Base-by-base conservation (phyloP, 371 early-diverging fungal genomes). In the Smittium mucronatum region DNA sequence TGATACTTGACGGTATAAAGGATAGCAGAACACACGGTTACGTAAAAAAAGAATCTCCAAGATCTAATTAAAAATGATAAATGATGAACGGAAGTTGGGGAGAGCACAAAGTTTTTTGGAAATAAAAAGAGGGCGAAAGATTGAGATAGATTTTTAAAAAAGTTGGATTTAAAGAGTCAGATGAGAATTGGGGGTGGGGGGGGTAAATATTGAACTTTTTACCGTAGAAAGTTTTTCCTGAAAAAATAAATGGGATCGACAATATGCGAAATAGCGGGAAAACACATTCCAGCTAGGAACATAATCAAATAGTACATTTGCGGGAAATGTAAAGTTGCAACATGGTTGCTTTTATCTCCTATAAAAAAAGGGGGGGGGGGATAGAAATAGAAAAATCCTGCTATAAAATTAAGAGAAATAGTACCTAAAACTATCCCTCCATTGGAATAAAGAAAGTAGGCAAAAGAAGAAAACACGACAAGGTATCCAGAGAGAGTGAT, bases 301-400 rank as follows among this genome's bases (percentile, higher is more conserved):
- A 84, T 83, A 11, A 80, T 74, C 81, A 89, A 95, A 80, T 98
- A 98, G 58, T 92, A 83, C 11, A 94, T 57, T 76, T 97, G 96
- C 1, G 93, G 90, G 16, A 94, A 72, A 77, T 98, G 93, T 30
- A 89, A 32, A 1, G 84, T 83, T 1, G 92, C 86, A 25, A 86
- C 75, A 79, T 98, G 98, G 75, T 97, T 90, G 16, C 87, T 76
- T 65, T 85, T 85, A 80, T 97, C 98, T 17, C 95, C 93, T 25
- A 47, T 11, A 47, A 11, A 47, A 47, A 47, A 21, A 47, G 47
- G 47, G 47, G 47, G 47, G 21, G 47, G 47, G 21, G 47, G 47
- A 5, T 5, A 47, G 47, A 47, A 47, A 47, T 47, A 21, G 21
- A 47, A 21, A 47, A 47, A 47, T 11, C 21, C 21, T 47, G 21